Base-by-base conservation (phyloP, 306 rosid species). In the Vigna reflexopilosa region DNA sequence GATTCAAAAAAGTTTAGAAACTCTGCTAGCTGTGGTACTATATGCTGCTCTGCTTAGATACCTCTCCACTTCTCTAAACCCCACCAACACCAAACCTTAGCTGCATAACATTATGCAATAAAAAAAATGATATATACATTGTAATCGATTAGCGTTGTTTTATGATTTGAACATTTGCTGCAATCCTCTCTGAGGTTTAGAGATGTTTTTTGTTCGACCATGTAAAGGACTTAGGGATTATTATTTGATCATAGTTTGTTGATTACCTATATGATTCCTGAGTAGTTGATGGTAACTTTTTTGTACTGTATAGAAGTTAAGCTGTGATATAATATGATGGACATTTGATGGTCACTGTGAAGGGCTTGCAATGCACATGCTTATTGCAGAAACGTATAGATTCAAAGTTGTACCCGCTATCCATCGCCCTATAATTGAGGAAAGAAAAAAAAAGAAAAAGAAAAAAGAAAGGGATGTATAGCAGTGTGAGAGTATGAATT, bases 361-460 rank as follows among this genome's bases (percentile, higher is more conserved):
- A 40, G 50, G 51, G 7, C 40, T 84, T 76, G 47, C 47, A 51
- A 48, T 52, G 84, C 86, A 79, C 84, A 82, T 85, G 84, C 54
- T 58, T 67, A 57, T 17, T 75, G 59, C 86, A 82, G 79, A 73
- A 28, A 59, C 16, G 74, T 65, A 52, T 77, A 1, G 40, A 20
- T 71, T 62, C 44, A 56, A 69, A 77, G 54, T 78, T 83, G 82
- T 78, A 78, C 86, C 58, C 52, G 55, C 66, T 63, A 57, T 84
- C 70, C 56, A 57, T 84, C 56, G n/a, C 50, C 82, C 84, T 36
- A 75, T 78, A 81, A 81, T 81, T 78, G 86, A 78, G 81, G 72
- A 54, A 85, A 77, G 63, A 77, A 36, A 36, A 6, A 77, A 81
- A 77, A 70, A 9, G 40, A 17, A 13, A 77, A 38, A 24, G 28